phyloP scores from a whole-genome alignment of 306 rosid species.

The Coriaria nepalensis region DNA sequence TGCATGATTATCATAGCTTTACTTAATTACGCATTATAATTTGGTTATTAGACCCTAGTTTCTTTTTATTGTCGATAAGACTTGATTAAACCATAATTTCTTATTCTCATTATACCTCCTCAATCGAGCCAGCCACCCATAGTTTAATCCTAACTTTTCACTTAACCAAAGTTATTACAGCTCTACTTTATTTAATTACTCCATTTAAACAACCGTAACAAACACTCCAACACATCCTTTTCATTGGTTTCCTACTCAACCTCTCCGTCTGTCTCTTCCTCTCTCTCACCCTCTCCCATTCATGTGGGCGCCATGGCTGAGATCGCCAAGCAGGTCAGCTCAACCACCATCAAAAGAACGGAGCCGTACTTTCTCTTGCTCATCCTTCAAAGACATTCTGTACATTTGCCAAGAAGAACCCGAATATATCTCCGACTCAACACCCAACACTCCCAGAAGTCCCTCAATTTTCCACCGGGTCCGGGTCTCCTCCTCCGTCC shows the following conservation, averaged over 20 bases:
- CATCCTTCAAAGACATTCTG: constrained; percentile 68
- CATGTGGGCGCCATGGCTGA: constrained; percentile 81
- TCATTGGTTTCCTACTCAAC: not conserved
- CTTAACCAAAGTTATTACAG: no score
- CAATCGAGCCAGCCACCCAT: no score
- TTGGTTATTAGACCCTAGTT: no score
- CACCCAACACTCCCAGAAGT: constrained; percentile 26
- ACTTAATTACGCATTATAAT: no score
- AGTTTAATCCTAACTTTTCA: not conserved
- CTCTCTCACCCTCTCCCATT: constrained; percentile 1
- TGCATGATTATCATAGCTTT: no score
- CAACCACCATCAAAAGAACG: constrained; percentile 14
- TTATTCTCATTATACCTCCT: not conserved
- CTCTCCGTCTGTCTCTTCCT: constrained; percentile 2
- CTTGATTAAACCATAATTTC: no score
- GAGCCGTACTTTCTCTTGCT: constrained; percentile 23
- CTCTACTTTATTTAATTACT: constrained; percentile 14
- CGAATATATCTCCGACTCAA: not conserved
- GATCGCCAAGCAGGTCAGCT: constrained; percentile 33
- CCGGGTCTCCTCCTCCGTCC: constrained; percentile 31
- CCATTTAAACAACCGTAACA: constrained; percentile 8
- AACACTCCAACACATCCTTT: not conserved
- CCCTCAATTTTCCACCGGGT: constrained; percentile 56
- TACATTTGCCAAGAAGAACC: constrained; percentile 27
- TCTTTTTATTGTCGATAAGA: no score